Percentiles rank a stretch among this genome's conserved stretches.
These are phyloP conservation scores for Alternaria sp. DNA, from an alignment of 2,329 filamentous ascomycete genomes.

Conservation along the genomic window DNA sequence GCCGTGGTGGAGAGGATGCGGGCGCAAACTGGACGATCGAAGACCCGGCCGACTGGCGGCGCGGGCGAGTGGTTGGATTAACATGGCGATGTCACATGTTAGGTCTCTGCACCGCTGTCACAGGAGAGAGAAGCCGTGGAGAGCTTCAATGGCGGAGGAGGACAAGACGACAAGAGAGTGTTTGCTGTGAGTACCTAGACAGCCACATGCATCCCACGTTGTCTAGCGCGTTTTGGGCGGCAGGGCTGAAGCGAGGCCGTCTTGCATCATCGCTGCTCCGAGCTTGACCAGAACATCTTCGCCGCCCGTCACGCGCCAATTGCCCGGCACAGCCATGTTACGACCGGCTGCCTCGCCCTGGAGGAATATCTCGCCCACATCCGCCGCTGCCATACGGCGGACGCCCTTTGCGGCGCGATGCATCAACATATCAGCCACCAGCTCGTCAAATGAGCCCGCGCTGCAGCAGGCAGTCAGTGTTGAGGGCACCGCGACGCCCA, in stretches of 20 bases:
- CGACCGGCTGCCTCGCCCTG: conserved; percentile 41
- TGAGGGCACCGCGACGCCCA: conserved; percentile 27
- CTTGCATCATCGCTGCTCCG: conserved; percentile 19
- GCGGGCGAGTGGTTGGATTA: conserved; percentile 46
- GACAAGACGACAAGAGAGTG: background rate
- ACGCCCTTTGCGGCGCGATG: conserved; percentile 38
- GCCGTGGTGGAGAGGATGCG: conserved; percentile 25
- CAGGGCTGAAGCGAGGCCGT: conserved; percentile 13
- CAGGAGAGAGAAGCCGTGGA: background rate
- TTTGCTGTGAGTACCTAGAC: conserved; percentile 4
- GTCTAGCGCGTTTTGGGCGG: conserved; percentile 5
- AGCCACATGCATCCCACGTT: conserved; percentile 8
- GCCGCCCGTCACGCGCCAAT: conserved; percentile 24
- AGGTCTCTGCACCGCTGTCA: background rate
- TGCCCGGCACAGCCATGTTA: conserved; percentile 39
- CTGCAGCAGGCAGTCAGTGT: conserved; percentile 40
- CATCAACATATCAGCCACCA: conserved; percentile 56
- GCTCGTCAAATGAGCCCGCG: conserved; percentile 49
- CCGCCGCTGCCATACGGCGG: conserved; percentile 15
- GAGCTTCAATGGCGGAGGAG: conserved; percentile 10
- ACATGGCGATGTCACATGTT: conserved; percentile 42
- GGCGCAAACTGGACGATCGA: conserved; percentile 24
- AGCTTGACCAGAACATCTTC: conserved; percentile 1
- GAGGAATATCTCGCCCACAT: conserved; percentile 25
- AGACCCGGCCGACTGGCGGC: conserved; percentile 40